A percentile compares a stretch with the other conserved stretches of the same genome.
Conservation (phyloP, 805 yeast genomes). For the Sugiyamaella smithiae region DNA sequence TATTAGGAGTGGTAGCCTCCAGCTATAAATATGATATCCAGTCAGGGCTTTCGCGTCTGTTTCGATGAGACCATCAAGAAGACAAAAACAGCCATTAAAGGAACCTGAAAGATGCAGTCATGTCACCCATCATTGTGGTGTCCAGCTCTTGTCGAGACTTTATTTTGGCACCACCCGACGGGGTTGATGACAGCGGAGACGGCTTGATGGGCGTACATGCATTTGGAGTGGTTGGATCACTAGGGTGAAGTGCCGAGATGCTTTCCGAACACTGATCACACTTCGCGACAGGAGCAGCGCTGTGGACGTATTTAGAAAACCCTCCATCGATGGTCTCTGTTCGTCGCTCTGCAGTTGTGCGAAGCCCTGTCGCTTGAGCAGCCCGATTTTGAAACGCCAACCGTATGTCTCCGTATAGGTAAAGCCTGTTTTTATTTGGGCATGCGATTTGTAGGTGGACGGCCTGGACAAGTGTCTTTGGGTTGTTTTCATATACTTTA, state of each 20-base stretch:
- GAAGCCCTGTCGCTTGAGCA: neutral
- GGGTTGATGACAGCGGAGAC: neutral
- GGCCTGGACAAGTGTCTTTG: conserved; percentile 29
- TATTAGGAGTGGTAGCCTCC: conserved; percentile 13
- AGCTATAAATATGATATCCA: conserved; percentile 11
- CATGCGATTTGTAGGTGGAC: conserved; percentile 32
- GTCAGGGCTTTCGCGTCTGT: conserved; percentile 1
- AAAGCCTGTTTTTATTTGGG: conserved; percentile 24
- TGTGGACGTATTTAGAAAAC: neutral
- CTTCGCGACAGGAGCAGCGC: neutral
- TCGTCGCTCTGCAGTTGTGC: neutral
- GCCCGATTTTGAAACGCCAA: conserved; percentile 32
- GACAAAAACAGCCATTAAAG: neutral
- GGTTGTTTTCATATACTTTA: conserved; percentile 21
- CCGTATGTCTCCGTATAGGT: conserved; percentile 29
- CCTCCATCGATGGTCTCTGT: conserved; percentile 9
- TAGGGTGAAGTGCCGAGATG: neutral
- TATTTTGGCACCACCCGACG: neutral
- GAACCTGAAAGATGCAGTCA: conserved; percentile 4
- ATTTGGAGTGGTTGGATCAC: neutral
- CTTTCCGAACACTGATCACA: neutral
- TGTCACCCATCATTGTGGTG: conserved; percentile 8
- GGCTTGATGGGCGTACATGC: neutral
- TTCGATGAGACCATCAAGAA: neutral
- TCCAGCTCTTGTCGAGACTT: conserved; percentile 11